Evolutionary conservation across 352 stramenopile genomes (phyloP), one percentile per base, ranked within the genome.

Genomic region (Pythium sp.): DNA sequence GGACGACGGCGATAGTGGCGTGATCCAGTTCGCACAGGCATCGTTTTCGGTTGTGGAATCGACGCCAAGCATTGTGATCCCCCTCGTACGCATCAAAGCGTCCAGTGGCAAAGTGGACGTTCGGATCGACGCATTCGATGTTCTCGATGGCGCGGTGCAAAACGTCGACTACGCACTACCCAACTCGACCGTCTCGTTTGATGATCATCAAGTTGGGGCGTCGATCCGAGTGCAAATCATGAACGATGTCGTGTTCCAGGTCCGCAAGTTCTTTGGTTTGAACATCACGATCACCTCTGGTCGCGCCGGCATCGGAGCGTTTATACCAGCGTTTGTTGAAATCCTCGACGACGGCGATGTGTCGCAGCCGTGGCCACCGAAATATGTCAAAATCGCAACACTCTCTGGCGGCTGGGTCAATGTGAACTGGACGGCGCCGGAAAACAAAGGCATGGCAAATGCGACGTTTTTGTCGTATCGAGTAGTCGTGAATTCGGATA

Each of bases 311-410:
- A 20, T 90, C n/a, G 75, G 68, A 2, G 36, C 59, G 4, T 4
- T 47, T 5, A 18, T 38, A 11, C 49, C 64, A 2, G 64, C 58
- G 3, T 32, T 71, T n/a, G 47, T 90, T 15, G 68, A 84, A 5
- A 85, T 90, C 26, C 18, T 75, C 0, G 82, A 90, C 61, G 82
- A 90, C 54, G 77, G 78, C 26, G 82, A 90, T 53, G 58, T 71
- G 0, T 90, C 82, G 1, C 60, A 75, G 38, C 80, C 82, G 0
- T 69, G 71, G 46, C 26, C 66, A 6, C 70, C 72, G 0, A 73
- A 64, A 22, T 53, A 28, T 6, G 18, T 87, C 36, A 58, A 58
- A 7, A 49, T 60, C 5, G 46, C 32, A 30, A 36, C 46, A 0
- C 18, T 75, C 12, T 83, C 72, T 3, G 82, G 82, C 1, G 78